Evolutionary conservation across 1,284 basidiomycete genomes (phyloP), one percentile per base, ranked within the genome.

Genomic region (Leccinum pachyderme): DNA sequence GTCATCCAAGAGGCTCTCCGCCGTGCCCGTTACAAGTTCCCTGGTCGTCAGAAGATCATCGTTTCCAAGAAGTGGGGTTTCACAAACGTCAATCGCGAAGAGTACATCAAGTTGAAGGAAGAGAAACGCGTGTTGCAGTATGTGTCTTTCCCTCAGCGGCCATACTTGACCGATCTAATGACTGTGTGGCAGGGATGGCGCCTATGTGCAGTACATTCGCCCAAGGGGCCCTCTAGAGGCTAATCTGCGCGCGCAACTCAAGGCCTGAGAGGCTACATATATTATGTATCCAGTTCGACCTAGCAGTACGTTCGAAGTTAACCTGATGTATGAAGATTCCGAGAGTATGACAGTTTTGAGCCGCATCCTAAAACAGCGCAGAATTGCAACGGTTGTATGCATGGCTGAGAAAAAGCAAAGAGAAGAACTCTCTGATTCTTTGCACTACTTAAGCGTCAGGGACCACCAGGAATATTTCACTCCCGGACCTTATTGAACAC

Each of bases 11-110:
- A 99, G 81, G 96, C 96, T 58, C 89, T 99, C 64, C 91, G 94
- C 68, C 93, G 94, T 69, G 94, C 95, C 47, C 93, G 95, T 61
- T 98, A 98, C 89, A 99, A 98, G 87, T 98, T 98, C 90, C 95
- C 96, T 53, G 95, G 95, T 66, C 88, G 95, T 73, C 95, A 98
- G 81, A 98, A 98, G 88, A 97, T 98, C 78, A 98, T 98, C 67
- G 83, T 98, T 66, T 93, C 90, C 62, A 93, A 93, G 85, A 95
- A 95, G 83, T 95, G 93, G 92, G 96, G 95, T 64, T 98, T 99
- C 83, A 98, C 96, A 59, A 91, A 91, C 71, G 94, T 98, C 63
- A 86, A 88, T 75, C 89, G 94, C 74, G 87, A 87, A 71, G 92
- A 96, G 59, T 98, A 97, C 78, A 70, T 84, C 69, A 86, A 86